A percentile compares a stretch with the other conserved stretches of the same genome.
phyloP scores from a whole-genome alignment of 257 asterid species.

The Nicotiana attenuata region DNA sequence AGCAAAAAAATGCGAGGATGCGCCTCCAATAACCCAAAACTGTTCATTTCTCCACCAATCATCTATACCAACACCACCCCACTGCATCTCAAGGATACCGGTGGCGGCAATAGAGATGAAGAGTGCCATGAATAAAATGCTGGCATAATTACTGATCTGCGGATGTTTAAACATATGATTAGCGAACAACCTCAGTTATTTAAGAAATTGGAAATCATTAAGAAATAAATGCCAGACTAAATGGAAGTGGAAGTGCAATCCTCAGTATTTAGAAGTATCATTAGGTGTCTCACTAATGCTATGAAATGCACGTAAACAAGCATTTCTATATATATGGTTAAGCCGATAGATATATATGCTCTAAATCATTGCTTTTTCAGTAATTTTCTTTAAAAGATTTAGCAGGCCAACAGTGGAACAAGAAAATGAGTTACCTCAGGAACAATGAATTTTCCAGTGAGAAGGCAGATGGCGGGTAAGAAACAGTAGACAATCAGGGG shows the following conservation, averaged over 20 bases:
- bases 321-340: not conserved
- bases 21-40: constrained; percentile 97
- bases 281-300: not conserved
- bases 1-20: constrained; percentile 73
- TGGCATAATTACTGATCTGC: constrained; percentile 88
- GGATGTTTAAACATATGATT: not conserved
- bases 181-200: constrained; percentile 8
- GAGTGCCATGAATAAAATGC: constrained; percentile 69
- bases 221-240: not conserved
- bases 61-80: constrained; percentile 89
- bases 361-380: not conserved
- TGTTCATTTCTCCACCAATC: constrained; percentile 99
- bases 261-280: not conserved
- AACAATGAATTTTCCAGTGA: constrained; percentile 82
- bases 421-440: constrained; percentile 60
- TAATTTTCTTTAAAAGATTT: not conserved
- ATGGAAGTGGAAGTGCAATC: not conserved
- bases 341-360: not conserved
- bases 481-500: constrained; percentile 86
- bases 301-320: not conserved
- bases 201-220: not conserved
- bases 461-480: constrained; percentile 89
- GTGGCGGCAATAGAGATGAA: constrained; percentile 78
- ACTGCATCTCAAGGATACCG: constrained; percentile 86
- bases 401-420: not conserved